Base-by-base conservation (phyloP, 768 basidiomycete species). In the Mycena rebaudengoi region DNA sequence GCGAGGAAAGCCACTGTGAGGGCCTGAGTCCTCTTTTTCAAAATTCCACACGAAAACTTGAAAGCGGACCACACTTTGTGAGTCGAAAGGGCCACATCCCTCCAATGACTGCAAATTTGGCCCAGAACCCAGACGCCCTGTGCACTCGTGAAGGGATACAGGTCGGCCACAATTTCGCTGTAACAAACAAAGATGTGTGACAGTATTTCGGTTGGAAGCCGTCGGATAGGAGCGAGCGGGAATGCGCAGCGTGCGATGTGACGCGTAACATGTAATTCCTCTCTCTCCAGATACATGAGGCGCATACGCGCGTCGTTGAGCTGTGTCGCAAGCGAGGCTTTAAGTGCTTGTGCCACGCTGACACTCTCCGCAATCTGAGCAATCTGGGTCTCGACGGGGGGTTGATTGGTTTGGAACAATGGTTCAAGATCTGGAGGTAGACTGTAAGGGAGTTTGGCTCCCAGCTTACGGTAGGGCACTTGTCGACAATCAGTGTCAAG, bases 21-120 rank as follows among this genome's bases (percentile, higher is more conserved):
- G 4, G 50, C 32, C n/a, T n/a, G n/a, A n/a, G n/a, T n/a, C n/a
- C n/a, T n/a, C n/a, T n/a, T n/a, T n/a, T n/a, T n/a, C n/a, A n/a
- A n/a, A n/a, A n/a, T n/a, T n/a, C n/a, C 13, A 25, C 59, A 50
- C 11, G 28, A 14, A 25, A 49, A 39, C 14, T 14, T 5, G 25
- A 33, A 55, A 2, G 28, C 8, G 7, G 44, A 23, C 60, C 60
- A 62, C 21, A 62, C 35, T 7, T 48, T 45, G 6, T 44, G 41
- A 1, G 52, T 55, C 7, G 45, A 39, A 20, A 54, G 25, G 0
- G 60, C 51, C n/a, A 61, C 44, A 3, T 23, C n/a, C 3, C 60
- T 41, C 60, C 60, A 61, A 26, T 61, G 46, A 51, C 60, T 54
- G 60, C 60, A 61, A 16, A 61, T 61, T 18, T 48, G 60, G 1